phyloP scores from a whole-genome alignment of 2,329 filamentous ascomycete species.

The Aspergillus thermomutatus region DNA sequence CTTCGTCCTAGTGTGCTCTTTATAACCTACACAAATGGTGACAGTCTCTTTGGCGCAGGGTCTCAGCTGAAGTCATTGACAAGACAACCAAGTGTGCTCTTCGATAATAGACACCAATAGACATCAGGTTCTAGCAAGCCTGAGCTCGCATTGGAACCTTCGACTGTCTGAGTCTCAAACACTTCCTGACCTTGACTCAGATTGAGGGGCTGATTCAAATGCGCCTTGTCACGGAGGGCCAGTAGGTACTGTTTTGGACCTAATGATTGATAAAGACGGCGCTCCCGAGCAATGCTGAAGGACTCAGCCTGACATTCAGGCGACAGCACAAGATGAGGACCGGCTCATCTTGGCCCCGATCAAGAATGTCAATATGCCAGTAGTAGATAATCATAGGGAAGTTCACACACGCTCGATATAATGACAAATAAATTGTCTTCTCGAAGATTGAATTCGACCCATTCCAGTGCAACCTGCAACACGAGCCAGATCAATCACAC shows the following conservation, averaged over 20 bases:
- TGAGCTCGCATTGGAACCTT: not conserved
- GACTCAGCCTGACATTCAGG: too few relatives aligned
- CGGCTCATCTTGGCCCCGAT: not conserved
- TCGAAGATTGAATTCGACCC: not conserved
- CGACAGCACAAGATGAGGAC: too few relatives aligned
- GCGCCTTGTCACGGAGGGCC: not conserved
- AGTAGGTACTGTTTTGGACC: not conserved
- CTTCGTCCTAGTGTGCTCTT: not conserved
- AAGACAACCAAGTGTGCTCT: not conserved
- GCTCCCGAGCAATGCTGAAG: not conserved
- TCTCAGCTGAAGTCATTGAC: not conserved
- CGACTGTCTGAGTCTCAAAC: not conserved
- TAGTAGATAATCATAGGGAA: not conserved
- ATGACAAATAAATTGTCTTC: not conserved
- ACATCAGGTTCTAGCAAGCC: not conserved
- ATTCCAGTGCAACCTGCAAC: not conserved
- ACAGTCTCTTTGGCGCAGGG: not conserved
- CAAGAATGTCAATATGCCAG: not conserved
- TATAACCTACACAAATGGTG: not conserved
- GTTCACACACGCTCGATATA: not conserved
- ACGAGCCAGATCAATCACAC: not conserved
- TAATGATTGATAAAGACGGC: not conserved
- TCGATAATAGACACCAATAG: not conserved
- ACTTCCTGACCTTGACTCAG: not conserved
- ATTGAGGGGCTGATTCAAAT: not conserved